Percentiles rank a stretch among this genome's conserved stretches.
phyloP scores from a whole-genome alignment of 371 early-diverging fungal genomes.

The Actinomortierella ambigua region DNA sequence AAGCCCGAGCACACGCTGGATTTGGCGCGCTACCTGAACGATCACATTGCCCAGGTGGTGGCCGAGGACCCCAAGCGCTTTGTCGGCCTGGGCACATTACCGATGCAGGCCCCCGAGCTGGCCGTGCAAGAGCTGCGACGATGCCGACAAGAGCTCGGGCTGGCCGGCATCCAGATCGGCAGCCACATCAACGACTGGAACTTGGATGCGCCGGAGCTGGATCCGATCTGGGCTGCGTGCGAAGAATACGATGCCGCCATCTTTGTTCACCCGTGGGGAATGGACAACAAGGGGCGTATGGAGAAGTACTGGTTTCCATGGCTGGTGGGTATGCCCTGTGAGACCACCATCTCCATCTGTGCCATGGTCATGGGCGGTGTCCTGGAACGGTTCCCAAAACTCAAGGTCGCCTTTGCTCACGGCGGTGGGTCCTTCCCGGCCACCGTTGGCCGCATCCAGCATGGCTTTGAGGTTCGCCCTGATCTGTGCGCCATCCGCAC shows the following conservation, averaged over 20 bases:
- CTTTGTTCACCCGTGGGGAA: constrained; percentile 81
- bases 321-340: constrained; percentile 76
- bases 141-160: constrained; percentile 69
- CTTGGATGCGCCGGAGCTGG: constrained; percentile 72
- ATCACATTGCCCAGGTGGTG: constrained; percentile 73
- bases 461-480: constrained; percentile 71
- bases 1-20: constrained; percentile 60
- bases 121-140: constrained; percentile 70
- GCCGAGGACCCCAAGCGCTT: constrained; percentile 68
- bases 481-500: constrained; percentile 65
- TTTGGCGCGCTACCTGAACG: constrained; percentile 64
- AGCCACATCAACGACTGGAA: constrained; percentile 77
- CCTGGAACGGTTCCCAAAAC: constrained; percentile 65
- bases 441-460: constrained; percentile 70
- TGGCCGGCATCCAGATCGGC: constrained; percentile 75
- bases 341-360: constrained; percentile 72
- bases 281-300: constrained; percentile 65
- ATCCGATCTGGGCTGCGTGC: constrained; percentile 68
- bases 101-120: constrained; percentile 73
- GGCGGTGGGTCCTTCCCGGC: constrained; percentile 76
- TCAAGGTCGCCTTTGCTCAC: constrained; percentile 72
- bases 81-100: constrained; percentile 73
- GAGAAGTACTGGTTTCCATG: constrained; percentile 81
- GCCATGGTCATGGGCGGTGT: constrained; percentile 74
- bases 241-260: constrained; percentile 68